These are phyloP conservation scores for Debaryomyces castellii DNA, from an alignment of 805 yeast species.

Conservation along the genomic window DNA sequence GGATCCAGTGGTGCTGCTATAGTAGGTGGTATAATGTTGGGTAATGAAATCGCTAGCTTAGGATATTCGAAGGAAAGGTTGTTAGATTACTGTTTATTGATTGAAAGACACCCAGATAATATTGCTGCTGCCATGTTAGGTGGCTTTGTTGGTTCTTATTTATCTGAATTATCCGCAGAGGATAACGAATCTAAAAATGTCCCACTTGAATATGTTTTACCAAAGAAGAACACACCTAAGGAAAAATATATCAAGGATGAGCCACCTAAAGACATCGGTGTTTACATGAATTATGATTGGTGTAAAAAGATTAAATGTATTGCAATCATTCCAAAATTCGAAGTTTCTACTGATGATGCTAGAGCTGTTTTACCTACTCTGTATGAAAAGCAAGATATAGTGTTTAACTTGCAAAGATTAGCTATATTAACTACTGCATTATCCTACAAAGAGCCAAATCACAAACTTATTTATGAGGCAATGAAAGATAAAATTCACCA, in stretches of 20 bases:
- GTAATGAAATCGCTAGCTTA: conserved; percentile 77
- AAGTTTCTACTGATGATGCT: conserved; percentile 88
- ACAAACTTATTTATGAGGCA: conserved; percentile 82
- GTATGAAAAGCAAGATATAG: conserved; percentile 77
- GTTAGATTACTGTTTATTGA: conserved; percentile 90
- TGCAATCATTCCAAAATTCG: conserved; percentile 91
- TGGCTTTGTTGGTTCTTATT: conserved; percentile 94
- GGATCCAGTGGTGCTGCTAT: conserved; percentile 99
- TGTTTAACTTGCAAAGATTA: conserved; percentile 89
- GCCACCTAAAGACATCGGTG: conserved; percentile 88
- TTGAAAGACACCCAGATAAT: conserved; percentile 98
- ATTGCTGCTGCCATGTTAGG: conserved; percentile 99
- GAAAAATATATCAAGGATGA: conserved; percentile 29
- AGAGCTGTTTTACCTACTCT: conserved; percentile 85
- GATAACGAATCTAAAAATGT: conserved; percentile 77
- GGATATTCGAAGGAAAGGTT: conserved; percentile 74
- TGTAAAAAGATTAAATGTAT: conserved; percentile 78
- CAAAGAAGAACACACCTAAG: conserved; percentile 63
- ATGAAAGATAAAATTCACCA: conserved; percentile 98
- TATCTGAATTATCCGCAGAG: conserved; percentile 71
- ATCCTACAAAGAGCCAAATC: conserved; percentile 78
- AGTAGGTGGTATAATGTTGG: conserved; percentile 92
- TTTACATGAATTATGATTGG: conserved; percentile 85
- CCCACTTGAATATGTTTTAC: conserved; percentile 82
- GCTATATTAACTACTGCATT: conserved; percentile 92